Percentiles rank a stretch among this genome's conserved stretches.
Conservation (phyloP, 345 rosid species). For the Corymbia maculata region DNA sequence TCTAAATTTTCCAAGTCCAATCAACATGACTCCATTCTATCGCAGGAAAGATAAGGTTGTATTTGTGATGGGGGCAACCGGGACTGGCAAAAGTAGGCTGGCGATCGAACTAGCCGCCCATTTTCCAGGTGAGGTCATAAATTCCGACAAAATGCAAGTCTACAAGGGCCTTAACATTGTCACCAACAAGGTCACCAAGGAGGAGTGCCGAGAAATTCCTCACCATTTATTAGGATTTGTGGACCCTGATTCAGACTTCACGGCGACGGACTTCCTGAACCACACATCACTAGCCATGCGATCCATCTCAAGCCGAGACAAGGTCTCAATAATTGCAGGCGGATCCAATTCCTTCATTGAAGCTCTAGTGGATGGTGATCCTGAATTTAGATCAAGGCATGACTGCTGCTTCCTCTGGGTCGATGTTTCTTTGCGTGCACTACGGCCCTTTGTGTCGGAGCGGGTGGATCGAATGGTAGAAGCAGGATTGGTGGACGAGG, state of each 20-base stretch:
- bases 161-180: slow-evolving; percentile 56
- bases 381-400: slow-evolving; percentile 51
- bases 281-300: slow-evolving; percentile 31
- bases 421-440: slow-evolving; percentile 48
- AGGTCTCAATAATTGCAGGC: slow-evolving; percentile 72
- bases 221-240: slow-evolving; percentile 68
- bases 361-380: slow-evolving; percentile 45
- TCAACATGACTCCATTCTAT: slow-evolving; percentile 30
- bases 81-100: slow-evolving; percentile 74
- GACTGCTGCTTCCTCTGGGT: slow-evolving; percentile 83
- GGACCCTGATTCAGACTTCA: slow-evolving; percentile 43
- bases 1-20: slow-evolving; percentile 31
- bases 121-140: slow-evolving; percentile 64
- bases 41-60: slow-evolving; percentile 65
- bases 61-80: slow-evolving; percentile 85
- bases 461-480: slow-evolving; percentile 76
- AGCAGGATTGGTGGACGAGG: slow-evolving; percentile 66
- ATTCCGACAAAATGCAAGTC: slow-evolving; percentile 88
- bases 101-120: slow-evolving; percentile 80
- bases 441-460: slow-evolving; percentile 53
- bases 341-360: slow-evolving; percentile 83
- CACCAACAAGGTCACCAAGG: slow-evolving; percentile 75
- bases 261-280: slow-evolving; percentile 38
- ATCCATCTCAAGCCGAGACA: slow-evolving; percentile 26
- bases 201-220: slow-evolving; percentile 62